Evolutionary conservation across 2,329 filamentous ascomycete genomes (phyloP), one percentile per base, ranked within the genome.

Genomic region (Aureobasidium sp.): DNA sequence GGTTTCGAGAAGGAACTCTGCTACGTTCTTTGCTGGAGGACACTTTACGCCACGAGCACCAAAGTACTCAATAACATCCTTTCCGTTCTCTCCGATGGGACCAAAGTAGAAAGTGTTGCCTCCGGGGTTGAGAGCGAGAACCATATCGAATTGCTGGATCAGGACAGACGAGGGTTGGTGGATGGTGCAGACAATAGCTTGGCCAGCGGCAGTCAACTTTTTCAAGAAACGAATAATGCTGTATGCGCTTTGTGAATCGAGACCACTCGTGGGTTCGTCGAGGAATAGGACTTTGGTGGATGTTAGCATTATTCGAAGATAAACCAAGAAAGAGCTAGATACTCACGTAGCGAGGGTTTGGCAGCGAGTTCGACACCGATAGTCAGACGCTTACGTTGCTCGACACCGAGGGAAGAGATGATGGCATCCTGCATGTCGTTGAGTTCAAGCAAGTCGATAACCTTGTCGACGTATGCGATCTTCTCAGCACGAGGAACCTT

Each of bases 41-140:
- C 87, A 89, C 36, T 82, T 75, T 3, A 85, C 82, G 11, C 88
- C 88, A 37, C 86, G 81, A 25, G 85, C 79, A 3, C 79, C 81
- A 65, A 90, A 90, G 73, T 90, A 90, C 42, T 87, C 80, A 67
- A 85, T 81, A 2, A 90, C 83, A 14, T 81, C 80, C 3, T 79
- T 75, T 5, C 86, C 86, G 45, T 86, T 83, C n/a, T 86, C 78
- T 61, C 87, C 88, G 13, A 90, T 83, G 0, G 85, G 82, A 0
- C 88, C 88, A 62, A 90, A 90, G 73, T 90, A 91, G 72, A 88
- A 88, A 0, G 84, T 86, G 69, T 87, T 87, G 21, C 85, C 86
- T 16, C 85, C 85, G 0, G 81, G 85, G 67, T 87, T 87, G 36
- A 90, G 77, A 2, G 85, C 84, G 1, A 90, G 78, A 21, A 90